Evolutionary conservation across 2,329 filamentous ascomycete species (phyloP), one percentile per base, ranked within the genome.

Genomic region (Nothophaeocryptopus gaeumannii): DNA sequence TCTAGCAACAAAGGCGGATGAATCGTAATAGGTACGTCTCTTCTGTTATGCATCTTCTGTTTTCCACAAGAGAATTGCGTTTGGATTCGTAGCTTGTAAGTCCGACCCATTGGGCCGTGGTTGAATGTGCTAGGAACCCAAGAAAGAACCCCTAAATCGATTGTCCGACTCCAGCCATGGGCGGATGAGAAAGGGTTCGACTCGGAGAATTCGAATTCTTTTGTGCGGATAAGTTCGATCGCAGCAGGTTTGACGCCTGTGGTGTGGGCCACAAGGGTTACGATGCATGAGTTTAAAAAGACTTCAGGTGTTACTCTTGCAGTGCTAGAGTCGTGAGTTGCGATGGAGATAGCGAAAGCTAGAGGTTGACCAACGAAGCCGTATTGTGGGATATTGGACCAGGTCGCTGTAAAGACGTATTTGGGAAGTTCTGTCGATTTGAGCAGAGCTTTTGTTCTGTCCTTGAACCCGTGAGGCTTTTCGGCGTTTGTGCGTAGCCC

Each of bases 391-490:
- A 58, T 36, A 5, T 39, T 42, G 1, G 44, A 34, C 8, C 47
- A 45, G 1, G n/a, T 38, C 1, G 36, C 48, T 10, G 46, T 41
- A 26, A 58, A 58, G 31, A 48, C 29, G 20, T 50, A 56, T 31
- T 45, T 51, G 26, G 50, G 53, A 1, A 44, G 33, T 9, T 48
- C 47, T 12, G 45, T 14, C 2, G 45, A 41, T 29, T 45, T 53
- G 12, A 56, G 37, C 11, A 56, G 31, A 13, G 55, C 53, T 30
- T 55, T 58, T 2, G 52, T 47, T 30, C 51, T 55, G 44, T 47
- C 42, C 35, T 42, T 45, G 29, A 55, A 38, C 2, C 54, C 51
- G 2, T 48, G 48, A 10, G 52, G 54, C 31, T 39, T 47, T 31
- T 52, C 37, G 14, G 37, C 15, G 16, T 30, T 29, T 13, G 45